Evolutionary conservation across 306 rosid genomes (phyloP).

Genomic region (Psophocarpus tetragonolobus): DNA sequence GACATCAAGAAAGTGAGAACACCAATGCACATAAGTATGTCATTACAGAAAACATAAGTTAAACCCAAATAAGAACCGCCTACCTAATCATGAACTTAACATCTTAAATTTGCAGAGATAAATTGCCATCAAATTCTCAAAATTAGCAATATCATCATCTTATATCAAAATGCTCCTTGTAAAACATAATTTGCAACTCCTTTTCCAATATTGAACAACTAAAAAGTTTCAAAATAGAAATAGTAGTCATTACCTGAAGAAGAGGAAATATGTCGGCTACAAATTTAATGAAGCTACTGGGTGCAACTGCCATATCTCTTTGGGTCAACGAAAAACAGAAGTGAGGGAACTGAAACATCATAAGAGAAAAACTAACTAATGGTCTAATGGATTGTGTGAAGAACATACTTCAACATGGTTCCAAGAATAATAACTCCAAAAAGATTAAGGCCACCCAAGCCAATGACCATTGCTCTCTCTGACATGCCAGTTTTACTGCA

Average conservation of each 20-base stretch:
- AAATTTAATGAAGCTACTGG: conserved; percentile 80
- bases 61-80: neutral
- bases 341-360: conserved; percentile 30
- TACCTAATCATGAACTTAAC: neutral
- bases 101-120: neutral
- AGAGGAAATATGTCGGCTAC: conserved; percentile 82
- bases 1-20: neutral
- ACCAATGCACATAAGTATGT: neutral
- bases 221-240: conserved; percentile 19
- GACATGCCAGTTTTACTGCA: conserved; percentile 73
- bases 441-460: conserved; percentile 93
- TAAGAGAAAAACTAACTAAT: conserved; percentile 29
- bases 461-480: conserved; percentile 84
- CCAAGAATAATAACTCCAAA: conserved; percentile 95
- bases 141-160: conserved; percentile 12
- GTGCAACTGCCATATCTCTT: conserved; percentile 70
- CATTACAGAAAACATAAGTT: neutral
- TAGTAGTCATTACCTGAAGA: conserved; percentile 68
- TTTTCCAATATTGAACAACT: conserved; percentile 15
- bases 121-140: neutral
- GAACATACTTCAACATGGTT: conserved; percentile 86
- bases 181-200: conserved; percentile 10
- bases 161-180: neutral
- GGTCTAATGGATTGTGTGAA: conserved; percentile 6
- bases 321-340: conserved; percentile 35